Evolutionary conservation across 1,284 basidiomycete genomes (phyloP).

Genomic region (Volvariella volvacea): DNA sequence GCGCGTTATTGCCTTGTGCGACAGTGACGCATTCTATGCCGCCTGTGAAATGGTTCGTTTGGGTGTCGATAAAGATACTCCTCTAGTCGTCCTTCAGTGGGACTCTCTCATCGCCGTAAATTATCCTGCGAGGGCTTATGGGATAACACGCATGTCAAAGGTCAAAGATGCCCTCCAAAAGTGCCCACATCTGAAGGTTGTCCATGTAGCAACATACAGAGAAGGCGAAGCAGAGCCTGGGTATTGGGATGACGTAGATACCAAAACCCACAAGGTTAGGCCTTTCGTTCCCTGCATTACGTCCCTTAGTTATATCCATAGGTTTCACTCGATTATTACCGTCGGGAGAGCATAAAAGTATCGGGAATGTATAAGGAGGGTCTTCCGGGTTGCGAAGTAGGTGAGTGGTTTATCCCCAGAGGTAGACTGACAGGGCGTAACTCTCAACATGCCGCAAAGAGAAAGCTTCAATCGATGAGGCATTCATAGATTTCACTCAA

Average conservation of each 20-base stretch:
- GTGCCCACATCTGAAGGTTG: conserved; percentile 80
- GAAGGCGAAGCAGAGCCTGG: conserved; percentile 85
- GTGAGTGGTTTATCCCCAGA: conserved; percentile 19
- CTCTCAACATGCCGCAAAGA: conserved; percentile 37
- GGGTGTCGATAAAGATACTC: conserved; percentile 63
- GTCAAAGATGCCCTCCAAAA: conserved; percentile 76
- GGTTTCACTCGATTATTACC: conserved; percentile 94
- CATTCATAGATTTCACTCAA: conserved; percentile 84
- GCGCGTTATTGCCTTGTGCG: conserved; percentile 83
- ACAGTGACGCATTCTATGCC: conserved; percentile 91
- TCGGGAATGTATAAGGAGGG: conserved; percentile 80
- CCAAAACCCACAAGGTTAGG: conserved; percentile 87
- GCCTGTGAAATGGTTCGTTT: conserved; percentile 87
- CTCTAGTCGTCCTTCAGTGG: conserved; percentile 94
- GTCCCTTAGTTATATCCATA: conserved; percentile 22
- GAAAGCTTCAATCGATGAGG: conserved; percentile 80
- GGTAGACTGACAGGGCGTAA: neutral
- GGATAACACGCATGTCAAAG: conserved; percentile 79
- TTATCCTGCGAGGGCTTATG: conserved; percentile 88
- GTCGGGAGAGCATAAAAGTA: conserved; percentile 87
- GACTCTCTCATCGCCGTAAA: conserved; percentile 88
- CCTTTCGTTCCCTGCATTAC: conserved; percentile 5
- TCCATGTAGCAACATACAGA: conserved; percentile 93
- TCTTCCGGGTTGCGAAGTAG: conserved; percentile 50
- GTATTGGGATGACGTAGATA: conserved; percentile 85